phyloP scores from a whole-genome alignment of 345 rosid species.

The Mallotus nudiflorus region DNA sequence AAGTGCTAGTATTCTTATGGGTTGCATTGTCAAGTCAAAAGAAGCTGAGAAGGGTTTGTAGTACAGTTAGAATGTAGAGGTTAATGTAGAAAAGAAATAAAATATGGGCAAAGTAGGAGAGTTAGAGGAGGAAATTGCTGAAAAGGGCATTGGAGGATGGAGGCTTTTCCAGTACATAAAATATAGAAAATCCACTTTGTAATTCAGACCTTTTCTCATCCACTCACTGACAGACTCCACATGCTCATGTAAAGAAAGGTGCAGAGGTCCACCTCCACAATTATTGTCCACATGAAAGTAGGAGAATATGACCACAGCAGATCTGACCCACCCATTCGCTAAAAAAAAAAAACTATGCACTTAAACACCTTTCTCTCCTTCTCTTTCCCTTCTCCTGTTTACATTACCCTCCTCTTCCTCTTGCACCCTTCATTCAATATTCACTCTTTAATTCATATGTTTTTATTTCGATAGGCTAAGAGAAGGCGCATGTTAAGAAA shows the following conservation, averaged over 20 bases:
- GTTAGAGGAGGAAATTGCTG: not conserved
- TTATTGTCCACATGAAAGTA: constrained; percentile 70
- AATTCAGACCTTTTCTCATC: constrained; percentile 22
- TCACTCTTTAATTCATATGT: too few species aligned
- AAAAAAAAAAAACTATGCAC: too few species aligned
- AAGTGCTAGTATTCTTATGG: too few species aligned
- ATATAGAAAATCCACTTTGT: constrained; percentile 41
- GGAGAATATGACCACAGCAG: constrained; percentile 30
- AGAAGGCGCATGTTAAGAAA: too few species aligned
- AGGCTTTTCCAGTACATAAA: constrained; percentile 37
- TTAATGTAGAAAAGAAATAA: too few species aligned
- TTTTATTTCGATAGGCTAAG: too few species aligned
- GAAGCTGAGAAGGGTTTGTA: too few species aligned
- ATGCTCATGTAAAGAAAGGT: constrained; percentile 56
- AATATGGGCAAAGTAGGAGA: not conserved
- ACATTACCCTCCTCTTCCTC: not conserved
- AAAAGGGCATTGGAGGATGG: not conserved
- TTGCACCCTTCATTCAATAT: too few species aligned
- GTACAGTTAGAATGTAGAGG: too few species aligned
- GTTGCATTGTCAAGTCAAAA: too few species aligned
- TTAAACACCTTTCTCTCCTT: constrained; percentile 8
- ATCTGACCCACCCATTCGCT: constrained; percentile 41
- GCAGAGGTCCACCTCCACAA: constrained; percentile 51
- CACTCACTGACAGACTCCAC: constrained; percentile 69
- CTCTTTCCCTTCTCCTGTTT: not conserved